Evolutionary conservation across 2,329 filamentous ascomycete genomes (phyloP), one percentile per base, ranked within the genome.

Genomic region (Oidium heveae): DNA sequence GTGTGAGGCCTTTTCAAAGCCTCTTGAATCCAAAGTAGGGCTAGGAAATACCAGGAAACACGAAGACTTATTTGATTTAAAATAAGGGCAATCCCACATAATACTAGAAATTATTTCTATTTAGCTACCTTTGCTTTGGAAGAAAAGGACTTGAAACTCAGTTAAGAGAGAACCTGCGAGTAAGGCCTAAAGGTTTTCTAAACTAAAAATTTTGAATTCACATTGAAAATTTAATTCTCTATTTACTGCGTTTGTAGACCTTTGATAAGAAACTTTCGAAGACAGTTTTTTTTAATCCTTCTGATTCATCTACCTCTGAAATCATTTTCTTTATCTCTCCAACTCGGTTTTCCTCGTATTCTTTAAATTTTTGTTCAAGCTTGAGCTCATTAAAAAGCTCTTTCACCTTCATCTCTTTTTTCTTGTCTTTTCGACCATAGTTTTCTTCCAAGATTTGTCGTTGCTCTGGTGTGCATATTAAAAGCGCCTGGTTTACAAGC

Each of bases 171-270:
- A 28, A 28, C 24, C 3, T 6, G 24, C 3, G 24, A 6, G 24
- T 28, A 28, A 28, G 24, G 24, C 24, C 6, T 28, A 6, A 28
- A 28, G 24, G 24, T 28, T 6, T 6, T 28, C 6, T 28, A 6
- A 28, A 3, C 24, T 3, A 28, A 28, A 28, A 28, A 3, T 28
- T 28, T 6, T 3, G 6, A 3, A 3, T 28, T 28, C 24, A 6
- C 24, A 3, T 28, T 3, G 6, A 28, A 28, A 28, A 28, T 28
- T 28, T 3, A 28, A 28, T 28, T 28, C 6, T 54, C 34, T 84
- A 96, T 72, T 94, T 96, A 76, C 79, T 91, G 66, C 91, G 77
- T 80, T 94, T 94, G 77, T 96, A 96, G 66, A 98, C 96, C 77
- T 98, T 98, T 68, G 74, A 74, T 60, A 98, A 73, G 75, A 96